These are phyloP conservation scores for Tulasnella sp. DNA, from an alignment of 768 basidiomycete genomes.

Conservation along the genomic window DNA sequence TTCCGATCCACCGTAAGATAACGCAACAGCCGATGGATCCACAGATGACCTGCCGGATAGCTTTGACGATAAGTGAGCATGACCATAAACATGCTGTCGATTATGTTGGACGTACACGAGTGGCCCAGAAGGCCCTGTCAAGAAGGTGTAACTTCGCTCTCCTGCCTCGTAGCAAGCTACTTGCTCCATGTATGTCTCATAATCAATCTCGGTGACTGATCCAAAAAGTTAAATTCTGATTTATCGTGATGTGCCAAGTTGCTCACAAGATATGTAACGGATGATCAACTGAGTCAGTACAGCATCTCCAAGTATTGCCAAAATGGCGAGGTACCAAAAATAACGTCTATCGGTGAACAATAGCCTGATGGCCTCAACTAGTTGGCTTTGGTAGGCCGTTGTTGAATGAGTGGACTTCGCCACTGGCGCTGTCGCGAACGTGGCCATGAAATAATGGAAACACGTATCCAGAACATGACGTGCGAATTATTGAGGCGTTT, in stretches of 20 bases:
- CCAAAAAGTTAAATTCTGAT: slow-evolving; percentile 17
- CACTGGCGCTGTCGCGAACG: background rate
- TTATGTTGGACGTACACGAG: slow-evolving; percentile 53
- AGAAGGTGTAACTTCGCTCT: slow-evolving; percentile 68
- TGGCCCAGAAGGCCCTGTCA: slow-evolving; percentile 86
- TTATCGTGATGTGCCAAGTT: background rate
- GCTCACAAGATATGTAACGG: slow-evolving; percentile 71
- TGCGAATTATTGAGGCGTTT: background rate
- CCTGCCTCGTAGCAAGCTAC: slow-evolving; percentile 67
- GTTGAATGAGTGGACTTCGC: background rate
- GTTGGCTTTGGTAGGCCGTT: background rate
- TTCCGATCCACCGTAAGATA: slow-evolving; percentile 48
- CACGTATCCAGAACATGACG: background rate
- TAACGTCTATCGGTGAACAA: slow-evolving; percentile 25
- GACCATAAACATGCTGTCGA: background rate
- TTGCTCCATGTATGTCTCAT: slow-evolving; percentile 92
- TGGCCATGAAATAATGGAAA: background rate
- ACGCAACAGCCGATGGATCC: slow-evolving; percentile 66
- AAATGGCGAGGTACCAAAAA: slow-evolving; percentile 55
- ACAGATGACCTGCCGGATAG: slow-evolving; percentile 90
- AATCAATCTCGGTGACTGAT: slow-evolving; percentile 96
- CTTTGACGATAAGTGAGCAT: slow-evolving; percentile 32
- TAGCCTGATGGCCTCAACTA: background rate
- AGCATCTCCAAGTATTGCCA: slow-evolving; percentile 66
- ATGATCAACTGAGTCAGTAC: slow-evolving; percentile 72